These are phyloP conservation scores for Chalaropsis thielavioides DNA, from an alignment of 2,329 filamentous ascomycete genomes.

Conservation along the genomic window DNA sequence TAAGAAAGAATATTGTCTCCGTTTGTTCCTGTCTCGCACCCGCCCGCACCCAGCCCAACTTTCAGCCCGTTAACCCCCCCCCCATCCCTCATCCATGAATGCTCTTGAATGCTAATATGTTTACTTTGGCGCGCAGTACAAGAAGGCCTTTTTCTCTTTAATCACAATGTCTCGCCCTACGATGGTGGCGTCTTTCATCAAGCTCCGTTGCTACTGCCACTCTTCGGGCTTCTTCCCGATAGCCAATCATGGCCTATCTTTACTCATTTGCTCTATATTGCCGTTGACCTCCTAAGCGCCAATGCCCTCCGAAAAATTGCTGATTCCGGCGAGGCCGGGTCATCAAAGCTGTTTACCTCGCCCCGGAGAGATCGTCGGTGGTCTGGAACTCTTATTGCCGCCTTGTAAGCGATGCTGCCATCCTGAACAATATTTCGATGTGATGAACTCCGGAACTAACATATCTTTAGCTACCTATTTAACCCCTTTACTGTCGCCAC, in stretches of 20 bases:
- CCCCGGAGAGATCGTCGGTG: conserved; percentile 57
- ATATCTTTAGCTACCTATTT: conserved; percentile 58
- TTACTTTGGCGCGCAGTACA: conserved; percentile 46
- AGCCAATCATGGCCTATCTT: conserved; percentile 51
- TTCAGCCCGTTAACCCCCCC: neutral
- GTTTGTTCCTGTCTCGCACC: neutral
- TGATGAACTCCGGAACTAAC: conserved; percentile 11
- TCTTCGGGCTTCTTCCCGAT: conserved; percentile 78
- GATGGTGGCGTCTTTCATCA: conserved; percentile 76
- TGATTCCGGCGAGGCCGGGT: conserved; percentile 60
- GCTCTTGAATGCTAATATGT: conserved; percentile 8
- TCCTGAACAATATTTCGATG: neutral
- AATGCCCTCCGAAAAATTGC: conserved; percentile 66
- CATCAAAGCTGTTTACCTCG: conserved; percentile 64
- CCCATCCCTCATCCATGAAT: neutral
- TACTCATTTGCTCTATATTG: conserved; percentile 66
- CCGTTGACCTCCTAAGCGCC: conserved; percentile 70
- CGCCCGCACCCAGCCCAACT: neutral
- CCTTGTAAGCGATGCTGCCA: conserved; percentile 43
- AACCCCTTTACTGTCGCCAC: conserved; percentile 89
- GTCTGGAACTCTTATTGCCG: conserved; percentile 60
- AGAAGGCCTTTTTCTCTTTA: conserved; percentile 91
- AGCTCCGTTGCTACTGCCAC: conserved; percentile 75
- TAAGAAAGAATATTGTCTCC: conserved; percentile 32
- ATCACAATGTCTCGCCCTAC: conserved; percentile 91